These are phyloP conservation scores for Vigna unguiculata DNA, from an alignment of 306 rosid species.

Conservation along the genomic window DNA sequence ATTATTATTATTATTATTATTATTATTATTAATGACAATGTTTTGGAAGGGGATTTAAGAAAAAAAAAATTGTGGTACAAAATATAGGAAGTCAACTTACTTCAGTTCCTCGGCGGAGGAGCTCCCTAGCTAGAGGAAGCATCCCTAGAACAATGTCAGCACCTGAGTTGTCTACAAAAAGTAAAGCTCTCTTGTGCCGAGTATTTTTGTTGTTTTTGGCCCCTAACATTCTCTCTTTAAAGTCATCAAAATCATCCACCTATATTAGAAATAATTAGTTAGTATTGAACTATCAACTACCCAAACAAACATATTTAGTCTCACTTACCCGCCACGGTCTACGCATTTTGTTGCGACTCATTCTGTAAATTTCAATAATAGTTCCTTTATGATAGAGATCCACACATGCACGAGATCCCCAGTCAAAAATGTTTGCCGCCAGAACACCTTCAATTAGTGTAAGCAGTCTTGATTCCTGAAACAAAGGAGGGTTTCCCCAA, in stretches of 20 bases:
- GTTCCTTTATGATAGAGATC: constrained; percentile 99
- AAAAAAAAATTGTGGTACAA: neutral
- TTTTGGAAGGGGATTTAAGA: neutral
- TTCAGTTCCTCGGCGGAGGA: constrained; percentile 94
- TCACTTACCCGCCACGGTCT: constrained; percentile 91
- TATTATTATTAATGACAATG: neutral
- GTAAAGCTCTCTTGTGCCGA: constrained; percentile 86
- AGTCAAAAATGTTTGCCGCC: constrained; percentile 97
- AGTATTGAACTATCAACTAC: constrained; percentile 20
- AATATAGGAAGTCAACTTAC: constrained; percentile 55
- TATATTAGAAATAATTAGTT: constrained; percentile 44
- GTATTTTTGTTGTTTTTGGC: constrained; percentile 59
- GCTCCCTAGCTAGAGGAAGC: constrained; percentile 99
- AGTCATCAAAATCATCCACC: constrained; percentile 93
- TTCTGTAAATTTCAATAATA: constrained; percentile 94
- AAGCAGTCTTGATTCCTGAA: constrained; percentile 88
- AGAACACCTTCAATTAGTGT: constrained; percentile 96
- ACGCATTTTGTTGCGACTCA: constrained; percentile 98
- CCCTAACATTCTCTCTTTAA: constrained; percentile 87
- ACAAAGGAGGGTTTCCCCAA: constrained; percentile 38
- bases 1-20: neutral
- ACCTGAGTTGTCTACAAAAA: constrained; percentile 95
- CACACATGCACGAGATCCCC: constrained; percentile 99
- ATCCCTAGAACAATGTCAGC: constrained; percentile 97
- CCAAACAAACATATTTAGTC: constrained; percentile 25